phyloP scores from a whole-genome alignment of 257 asterid genomes.

The Ilex asprella region DNA sequence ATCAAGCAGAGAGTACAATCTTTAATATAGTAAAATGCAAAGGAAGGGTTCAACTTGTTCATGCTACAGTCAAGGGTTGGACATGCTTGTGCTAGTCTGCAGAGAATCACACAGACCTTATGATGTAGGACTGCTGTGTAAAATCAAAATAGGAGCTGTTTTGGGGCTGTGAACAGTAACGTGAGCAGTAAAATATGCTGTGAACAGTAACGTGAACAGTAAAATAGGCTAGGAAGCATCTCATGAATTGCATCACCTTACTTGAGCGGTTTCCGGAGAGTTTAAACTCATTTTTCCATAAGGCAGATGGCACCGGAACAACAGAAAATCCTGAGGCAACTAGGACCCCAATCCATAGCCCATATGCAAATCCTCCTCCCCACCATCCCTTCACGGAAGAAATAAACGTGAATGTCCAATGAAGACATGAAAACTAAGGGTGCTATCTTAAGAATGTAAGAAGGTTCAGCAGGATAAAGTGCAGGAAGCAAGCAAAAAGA shows the following conservation, averaged over 20 bases:
- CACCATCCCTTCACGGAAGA: constrained; percentile 73
- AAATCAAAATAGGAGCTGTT: too few species aligned
- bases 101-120: not conserved
- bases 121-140: too few species aligned
- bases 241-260: constrained; percentile 33
- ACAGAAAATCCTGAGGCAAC: constrained; percentile 85
- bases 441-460: not conserved
- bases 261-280: constrained; percentile 46
- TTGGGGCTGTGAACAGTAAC: too few species aligned
- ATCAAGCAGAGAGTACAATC: not conserved
- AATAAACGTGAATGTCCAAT: constrained; percentile 10
- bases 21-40: too few species aligned
- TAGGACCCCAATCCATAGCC: constrained; percentile 75
- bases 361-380: constrained; percentile 89
- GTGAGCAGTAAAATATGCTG: too few species aligned
- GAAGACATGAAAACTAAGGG: constrained; percentile 7
- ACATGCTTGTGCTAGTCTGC: not conserved
- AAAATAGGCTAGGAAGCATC: too few species aligned
- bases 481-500: too few species aligned
- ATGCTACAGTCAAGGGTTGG: not conserved
- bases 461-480: too few species aligned
- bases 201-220: not conserved
- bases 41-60: not conserved
- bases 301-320: constrained; percentile 62
- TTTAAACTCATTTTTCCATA: constrained; percentile 70